Evolutionary conservation across 345 rosid genomes (phyloP).

Genomic region (Garcia nutans): DNA sequence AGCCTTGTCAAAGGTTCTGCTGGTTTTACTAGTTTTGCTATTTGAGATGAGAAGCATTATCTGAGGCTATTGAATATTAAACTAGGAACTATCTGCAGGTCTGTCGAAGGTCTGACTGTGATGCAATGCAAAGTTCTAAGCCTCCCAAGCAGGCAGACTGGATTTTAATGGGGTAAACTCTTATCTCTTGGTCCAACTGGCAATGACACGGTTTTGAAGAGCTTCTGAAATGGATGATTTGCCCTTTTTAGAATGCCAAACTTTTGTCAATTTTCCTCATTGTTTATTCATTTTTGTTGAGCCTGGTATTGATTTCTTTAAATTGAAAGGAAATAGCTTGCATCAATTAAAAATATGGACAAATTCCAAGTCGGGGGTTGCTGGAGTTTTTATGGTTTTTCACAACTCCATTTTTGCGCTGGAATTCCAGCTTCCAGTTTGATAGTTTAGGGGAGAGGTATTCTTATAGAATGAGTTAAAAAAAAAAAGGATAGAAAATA

Average conservation of each 20-base stretch:
- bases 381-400: too few species aligned
- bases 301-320: neutral
- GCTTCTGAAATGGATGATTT: neutral
- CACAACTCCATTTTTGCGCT: too few species aligned
- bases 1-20: neutral
- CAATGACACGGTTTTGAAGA: neutral
- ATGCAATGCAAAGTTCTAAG: neutral
- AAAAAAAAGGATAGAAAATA: too few species aligned
- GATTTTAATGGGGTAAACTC: neutral
- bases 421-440: too few species aligned
- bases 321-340: neutral
- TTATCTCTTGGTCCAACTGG: neutral
- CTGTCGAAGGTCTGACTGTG: neutral
- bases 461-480: too few species aligned
- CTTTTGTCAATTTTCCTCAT: neutral
- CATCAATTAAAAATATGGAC: too few species aligned
- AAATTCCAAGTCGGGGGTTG: too few species aligned
- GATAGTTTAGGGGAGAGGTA: too few species aligned
- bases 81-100: neutral
- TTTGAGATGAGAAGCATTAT: constrained; percentile 15
- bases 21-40: constrained; percentile 16
- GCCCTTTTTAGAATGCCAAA: constrained; percentile 45
- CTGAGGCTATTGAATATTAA: neutral
- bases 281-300: neutral
- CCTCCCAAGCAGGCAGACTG: neutral